A percentile compares a stretch with the other conserved stretches of the same genome.
These are phyloP conservation scores for Trichosanthes truncata DNA, from an alignment of 306 rosid species.

Conservation along the genomic window DNA sequence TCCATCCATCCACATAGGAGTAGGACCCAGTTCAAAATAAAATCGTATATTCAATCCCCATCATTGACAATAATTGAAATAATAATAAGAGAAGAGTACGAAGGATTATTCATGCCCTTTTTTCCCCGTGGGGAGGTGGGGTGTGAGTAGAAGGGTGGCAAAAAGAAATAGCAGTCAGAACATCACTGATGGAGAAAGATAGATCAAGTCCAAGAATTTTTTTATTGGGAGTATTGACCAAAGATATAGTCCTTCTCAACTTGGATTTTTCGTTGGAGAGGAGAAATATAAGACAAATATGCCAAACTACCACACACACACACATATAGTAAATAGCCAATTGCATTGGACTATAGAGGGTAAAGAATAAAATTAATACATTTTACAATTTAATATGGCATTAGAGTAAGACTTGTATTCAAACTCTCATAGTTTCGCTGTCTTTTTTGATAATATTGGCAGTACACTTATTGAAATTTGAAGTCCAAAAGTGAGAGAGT, in stretches of 20 bases:
- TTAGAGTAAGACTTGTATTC: neutral
- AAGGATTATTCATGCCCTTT: neutral
- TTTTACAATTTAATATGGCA: neutral
- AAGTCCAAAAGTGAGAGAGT: neutral
- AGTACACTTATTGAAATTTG: neutral
- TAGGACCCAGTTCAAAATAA: neutral
- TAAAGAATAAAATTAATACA: neutral
- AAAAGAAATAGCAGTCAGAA: neutral
- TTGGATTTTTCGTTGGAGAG: neutral
- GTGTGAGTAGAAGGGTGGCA: constrained; percentile 1
- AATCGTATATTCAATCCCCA: neutral
- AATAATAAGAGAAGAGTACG: neutral
- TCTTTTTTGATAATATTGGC: neutral
- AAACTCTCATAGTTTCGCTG: neutral
- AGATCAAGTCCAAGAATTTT: neutral
- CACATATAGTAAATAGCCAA: neutral
- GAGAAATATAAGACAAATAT: neutral
- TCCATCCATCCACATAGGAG: neutral
- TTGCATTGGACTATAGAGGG: neutral
- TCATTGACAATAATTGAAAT: neutral
- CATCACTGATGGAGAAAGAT: constrained; percentile 8
- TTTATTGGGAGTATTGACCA: neutral
- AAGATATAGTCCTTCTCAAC: neutral
- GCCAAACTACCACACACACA: neutral
- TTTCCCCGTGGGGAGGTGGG: neutral